Evolutionary conservation across 2,329 filamentous ascomycete species (phyloP), one percentile per base, ranked within the genome.

Genomic region (Cercospora citrullina): DNA sequence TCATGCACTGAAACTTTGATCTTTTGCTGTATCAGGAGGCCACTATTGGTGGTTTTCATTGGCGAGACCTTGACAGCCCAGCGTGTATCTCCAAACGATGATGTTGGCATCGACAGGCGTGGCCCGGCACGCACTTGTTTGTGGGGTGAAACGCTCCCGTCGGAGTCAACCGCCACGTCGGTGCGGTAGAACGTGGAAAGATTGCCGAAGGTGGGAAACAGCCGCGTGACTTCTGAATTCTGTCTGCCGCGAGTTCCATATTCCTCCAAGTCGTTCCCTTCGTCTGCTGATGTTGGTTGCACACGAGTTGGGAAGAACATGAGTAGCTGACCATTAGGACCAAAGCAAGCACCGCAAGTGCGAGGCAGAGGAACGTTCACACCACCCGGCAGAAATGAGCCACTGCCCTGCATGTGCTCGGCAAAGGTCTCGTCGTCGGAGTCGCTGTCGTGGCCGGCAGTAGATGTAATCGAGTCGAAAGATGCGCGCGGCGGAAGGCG

Each of bases 1-100:
- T 92, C 85, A 74, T 94, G 86, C 45, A 97, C 88, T 1, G 88
- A 88, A 21, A 98, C 81, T 23, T 91, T 83, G 69, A 94, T 93
- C 72, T 90, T 91, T 1, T 84, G 80, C 63, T 82, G 79, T 4
- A 79, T 77, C 18, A 64, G 28, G 3, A 65, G 55, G 3, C 65
- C 64, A 18, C 31, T 53, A n/a, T 63, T 64, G 4, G 60, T 67
- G 4, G 73, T 16, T 51, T 74, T 74, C 5, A 62, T 60, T 21
- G 73, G 7, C 78, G 79, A 62, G 79, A 83, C 62, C 77, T 70
- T 70, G 28, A 63, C 51, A 18, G 60, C 64, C 73, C 73, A 75
- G 10, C 64, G 69, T 14, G 63, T 48, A 18, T 28, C 81, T 81
- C 23, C 82, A 82, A 48, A 80, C 76, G 23, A 83, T 81, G 48